phyloP scores from a whole-genome alignment of 805 yeast genomes.

The Barnettozyma siamensis region DNA sequence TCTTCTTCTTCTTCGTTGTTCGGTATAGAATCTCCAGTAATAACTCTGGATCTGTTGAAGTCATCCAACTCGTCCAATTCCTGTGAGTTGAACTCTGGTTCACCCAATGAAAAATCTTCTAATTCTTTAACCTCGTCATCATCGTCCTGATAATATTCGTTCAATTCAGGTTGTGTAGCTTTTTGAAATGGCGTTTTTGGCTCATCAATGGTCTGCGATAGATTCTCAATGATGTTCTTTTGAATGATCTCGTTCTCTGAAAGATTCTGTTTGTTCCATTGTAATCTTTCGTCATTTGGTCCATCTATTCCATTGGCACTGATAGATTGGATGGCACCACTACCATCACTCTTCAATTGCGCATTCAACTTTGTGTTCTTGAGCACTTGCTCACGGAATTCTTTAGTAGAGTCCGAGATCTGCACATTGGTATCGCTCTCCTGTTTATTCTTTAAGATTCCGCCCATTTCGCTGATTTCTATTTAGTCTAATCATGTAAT shows the following conservation, averaged over 20 bases:
- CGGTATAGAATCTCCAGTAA: constrained; percentile 39
- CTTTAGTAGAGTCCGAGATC: constrained; percentile 34
- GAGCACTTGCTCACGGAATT: constrained; percentile 63
- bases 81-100: constrained; percentile 40
- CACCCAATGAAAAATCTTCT: constrained; percentile 52
- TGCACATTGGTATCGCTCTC: constrained; percentile 23
- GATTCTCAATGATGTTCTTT: constrained; percentile 45
- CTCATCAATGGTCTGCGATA: constrained; percentile 68
- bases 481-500: too few species aligned
- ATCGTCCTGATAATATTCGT: constrained; percentile 74
- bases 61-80: constrained; percentile 24
- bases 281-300: constrained; percentile 38
- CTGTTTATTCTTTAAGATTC: constrained; percentile 49
- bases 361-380: constrained; percentile 78
- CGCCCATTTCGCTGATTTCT: too few species aligned
- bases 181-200: constrained; percentile 96
- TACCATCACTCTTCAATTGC: constrained; percentile 30
- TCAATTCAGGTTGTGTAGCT: constrained; percentile 69
- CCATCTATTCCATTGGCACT: not conserved
- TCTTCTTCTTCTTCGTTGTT: not conserved
- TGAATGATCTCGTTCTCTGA: constrained; percentile 58
- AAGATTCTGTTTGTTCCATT: constrained; percentile 84
- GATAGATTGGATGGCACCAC: not conserved
- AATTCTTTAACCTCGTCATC: constrained; percentile 38
- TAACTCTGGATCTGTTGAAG: constrained; percentile 6